Evolutionary conservation across 129 eudicot genomes (phyloP), one percentile per base, ranked within the genome.

Genomic region (Centella asiatica): DNA sequence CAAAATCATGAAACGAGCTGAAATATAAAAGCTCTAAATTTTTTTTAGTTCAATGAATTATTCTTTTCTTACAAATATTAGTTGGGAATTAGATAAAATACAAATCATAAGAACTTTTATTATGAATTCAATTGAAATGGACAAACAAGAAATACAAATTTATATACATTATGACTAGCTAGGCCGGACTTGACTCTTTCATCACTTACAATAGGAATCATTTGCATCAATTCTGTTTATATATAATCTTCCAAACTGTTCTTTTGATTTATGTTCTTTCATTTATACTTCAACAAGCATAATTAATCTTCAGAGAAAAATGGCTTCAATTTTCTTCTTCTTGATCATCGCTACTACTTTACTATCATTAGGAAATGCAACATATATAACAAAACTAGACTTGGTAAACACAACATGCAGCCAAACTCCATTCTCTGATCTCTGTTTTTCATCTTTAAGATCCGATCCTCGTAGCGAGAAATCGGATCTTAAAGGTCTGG

Each of bases 391-490:
- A 33, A 28, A 57, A 4, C 36, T 57, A 8, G 46, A 32, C 20
- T 57, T 29, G 17, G n/a, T n/a, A n/a, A n/a, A n/a, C n/a, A 32
- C 63, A 34, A 57, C 63, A n/a, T 57, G 63, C 27, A 34, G 46
- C 46, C 63, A 32, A 57, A 57, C 63, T 32, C 29, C 63, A 8
- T 57, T 32, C 25, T 20, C 44, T 10, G 46, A 57, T 20, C 9
- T 39, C 12, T 57, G 46, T 57, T 57, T 22, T 32, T 33, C 63
- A 6, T 32, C 63, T 45, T 34, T 57, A 34, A 34, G 63, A 57
- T 57, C 63, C 18, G 63, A 57, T 33, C 63, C 63, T 57, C 63
- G 19, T 57, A 32, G 63, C 45, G 44, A 34, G 45, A n/a, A n/a
- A 17, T 57, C 63, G 9, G 29, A 57, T 34, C n/a, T 57, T 57